Percentiles rank a stretch among this genome's conserved stretches.
Evolutionary conservation across 305 asterid genomes (phyloP).

Genomic region (Nicotiana rustica): DNA sequence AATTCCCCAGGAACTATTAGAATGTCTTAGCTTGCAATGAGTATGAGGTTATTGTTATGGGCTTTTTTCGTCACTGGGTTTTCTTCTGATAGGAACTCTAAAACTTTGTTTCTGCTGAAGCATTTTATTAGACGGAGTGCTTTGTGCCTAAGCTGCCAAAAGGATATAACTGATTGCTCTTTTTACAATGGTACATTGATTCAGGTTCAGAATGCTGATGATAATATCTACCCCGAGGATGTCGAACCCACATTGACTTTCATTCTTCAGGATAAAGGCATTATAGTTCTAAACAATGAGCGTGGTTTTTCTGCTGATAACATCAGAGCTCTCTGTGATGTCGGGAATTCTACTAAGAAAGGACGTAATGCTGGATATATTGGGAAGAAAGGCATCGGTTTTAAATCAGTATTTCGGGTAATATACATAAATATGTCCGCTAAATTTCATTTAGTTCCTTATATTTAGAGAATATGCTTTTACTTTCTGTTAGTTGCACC

Average conservation of each 20-base stretch:
- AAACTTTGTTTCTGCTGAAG: constrained; percentile 28
- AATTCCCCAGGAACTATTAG: background rate
- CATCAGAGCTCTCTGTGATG: constrained; percentile 72
- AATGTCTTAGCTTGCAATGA: constrained; percentile 25
- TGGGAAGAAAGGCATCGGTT: constrained; percentile 99
- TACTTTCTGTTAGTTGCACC: no score
- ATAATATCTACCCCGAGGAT: constrained; percentile 69
- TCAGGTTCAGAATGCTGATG: constrained; percentile 99
- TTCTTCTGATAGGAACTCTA: constrained; percentile 30
- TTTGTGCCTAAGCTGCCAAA: constrained; percentile 13
- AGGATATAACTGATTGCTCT: constrained; percentile 33
- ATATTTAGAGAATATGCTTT: no score
- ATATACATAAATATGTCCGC: background rate
- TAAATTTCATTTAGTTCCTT: background rate
- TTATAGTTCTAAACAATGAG: constrained; percentile 82
- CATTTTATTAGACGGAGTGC: background rate
- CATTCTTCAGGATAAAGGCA: constrained; percentile 55
- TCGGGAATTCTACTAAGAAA: constrained; percentile 92
- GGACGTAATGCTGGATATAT: constrained; percentile 79
- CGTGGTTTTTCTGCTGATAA: constrained; percentile 68
- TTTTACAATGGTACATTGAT: constrained; percentile 39
- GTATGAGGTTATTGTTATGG: background rate
- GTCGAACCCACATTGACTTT: constrained; percentile 90
- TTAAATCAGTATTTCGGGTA: constrained; percentile 72
- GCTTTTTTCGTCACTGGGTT: background rate